Evolutionary conservation across 305 asterid species (phyloP), one percentile per base, ranked within the genome.

Genomic region (Fraxinus nigra): DNA sequence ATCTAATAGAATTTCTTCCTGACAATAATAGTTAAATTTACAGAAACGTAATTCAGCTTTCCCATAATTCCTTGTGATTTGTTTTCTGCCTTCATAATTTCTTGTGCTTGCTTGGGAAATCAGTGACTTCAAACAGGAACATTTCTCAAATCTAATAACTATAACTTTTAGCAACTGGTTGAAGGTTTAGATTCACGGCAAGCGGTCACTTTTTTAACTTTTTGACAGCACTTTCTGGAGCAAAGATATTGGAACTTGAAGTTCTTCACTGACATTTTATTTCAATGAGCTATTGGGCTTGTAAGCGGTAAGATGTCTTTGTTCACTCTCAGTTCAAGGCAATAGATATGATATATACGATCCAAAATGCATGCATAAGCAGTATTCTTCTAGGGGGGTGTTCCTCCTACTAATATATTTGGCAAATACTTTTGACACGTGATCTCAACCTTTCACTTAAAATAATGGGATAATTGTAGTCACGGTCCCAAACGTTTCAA

Each of bases 171-270:
- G 72, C 33, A 20, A 61, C 72, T 20, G 72, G 10, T 20, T 22
- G 72, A 22, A 61, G 72, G 72, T 61, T 61, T 61, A 9, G 33
- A 9, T 61, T 24, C 72, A 63, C 5, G 11, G 5, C 38, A 24
- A 0, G 38, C 3, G 0, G 4, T 59, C 34, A 63, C 34, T 63
- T 63, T 63, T 22, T 63, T 0, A 10, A 35, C 34, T 14, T 82
- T 30, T 48, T 80, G 18, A 69, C 48, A 48, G 81, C 78, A 48
- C 46, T 78, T 37, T 78, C 32, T 78, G 79, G 51, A 32, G 85
- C 76, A 18, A 43, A 34, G 40, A 69, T 59, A 35, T 32, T 51
- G 85, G 77, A 78, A 69, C 34, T n/a, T 22, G 22, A 30, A 75
- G 65, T 18, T 46, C 51, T 37, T 75, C 72, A 10, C 34, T 10